Evolutionary conservation across 495 filamentous ascomycete species (phyloP), one percentile per base, ranked within the genome.

Genomic region (Aspergillus carlsbadensis): DNA sequence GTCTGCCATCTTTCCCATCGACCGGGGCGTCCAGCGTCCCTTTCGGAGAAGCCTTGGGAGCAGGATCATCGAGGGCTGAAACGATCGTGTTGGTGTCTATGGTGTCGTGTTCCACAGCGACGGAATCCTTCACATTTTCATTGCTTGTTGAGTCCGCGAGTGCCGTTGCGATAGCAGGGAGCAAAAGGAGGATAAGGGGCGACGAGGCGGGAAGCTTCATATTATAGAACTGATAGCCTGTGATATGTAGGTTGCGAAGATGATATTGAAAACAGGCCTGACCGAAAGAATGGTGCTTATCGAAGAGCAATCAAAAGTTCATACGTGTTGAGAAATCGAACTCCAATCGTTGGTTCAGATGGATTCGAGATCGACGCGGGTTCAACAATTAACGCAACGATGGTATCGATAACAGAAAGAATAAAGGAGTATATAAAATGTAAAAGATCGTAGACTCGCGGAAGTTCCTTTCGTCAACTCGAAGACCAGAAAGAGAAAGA

Each of bases 1-100:
- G 94, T 77, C 91, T 92, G 22, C 94, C 94, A 79, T 98, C 94
- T 59, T 91, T 88, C 33, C 94, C 95, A 68, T 98, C 94, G 6
- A 98, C 88, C 1, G 95, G 94, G 59, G 90, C 90, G 77, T 94
- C 86, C 73, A 89, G 91, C 56, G 90, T 92, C 45, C 89, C 90
- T 59, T 72, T 74, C 13, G 65, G 60, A 44, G 61, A 40, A 35
- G 54, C 53, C 47, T 71, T 66, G 42, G 66, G 58, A 10, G 56
- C 21, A 35, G 62, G 42, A 11, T 37, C 59, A 42, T 63, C 60
- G 35, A 64, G 34, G 31, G 56, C 57, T 7, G 51, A 24, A 11
- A 50, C 47, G 15, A 60, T 24, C 5, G 60, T 47, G 54, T 69
- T 67, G 22, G 59, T 58, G 18, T 50, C 51, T 41, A 58, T 31